Evolutionary conservation across 805 yeast species (phyloP).

Genomic region (Diddensiella santjacobensis): DNA sequence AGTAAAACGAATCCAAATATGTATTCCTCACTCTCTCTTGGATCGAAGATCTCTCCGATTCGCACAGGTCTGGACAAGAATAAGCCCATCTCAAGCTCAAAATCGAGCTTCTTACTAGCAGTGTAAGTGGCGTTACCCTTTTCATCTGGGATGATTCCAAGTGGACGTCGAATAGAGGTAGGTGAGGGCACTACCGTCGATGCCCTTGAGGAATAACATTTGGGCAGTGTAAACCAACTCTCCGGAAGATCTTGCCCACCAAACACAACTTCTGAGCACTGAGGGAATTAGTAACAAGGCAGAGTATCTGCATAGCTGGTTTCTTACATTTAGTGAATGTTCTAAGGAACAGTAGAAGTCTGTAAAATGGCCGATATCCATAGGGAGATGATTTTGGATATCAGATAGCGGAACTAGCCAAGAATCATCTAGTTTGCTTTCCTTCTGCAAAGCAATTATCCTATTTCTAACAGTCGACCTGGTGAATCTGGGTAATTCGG

Average conservation of each 20-base stretch:
- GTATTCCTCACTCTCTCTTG: constrained; percentile 22
- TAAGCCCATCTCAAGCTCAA: constrained; percentile 27
- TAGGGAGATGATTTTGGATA: constrained; percentile 20
- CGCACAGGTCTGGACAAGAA: constrained; percentile 21
- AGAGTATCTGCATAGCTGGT: no score
- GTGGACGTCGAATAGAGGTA: constrained; percentile 23
- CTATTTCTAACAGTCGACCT: not conserved
- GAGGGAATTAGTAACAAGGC: not conserved
- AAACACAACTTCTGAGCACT: not conserved
- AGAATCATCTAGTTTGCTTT: not conserved
- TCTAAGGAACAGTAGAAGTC: constrained; percentile 27
- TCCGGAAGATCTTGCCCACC: constrained; percentile 24
- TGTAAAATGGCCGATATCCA: constrained; percentile 27
- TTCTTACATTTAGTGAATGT: constrained; percentile 28
- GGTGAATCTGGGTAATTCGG: not conserved
- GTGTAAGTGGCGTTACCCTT: constrained; percentile 8
- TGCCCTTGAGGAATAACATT: constrained; percentile 29
- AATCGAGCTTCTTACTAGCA: constrained; percentile 21
- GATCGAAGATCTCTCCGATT: constrained; percentile 20
- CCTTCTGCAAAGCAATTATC: not conserved
- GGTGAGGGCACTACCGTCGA: constrained; percentile 27
- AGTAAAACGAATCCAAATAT: constrained; percentile 27
- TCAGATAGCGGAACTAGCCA: constrained; percentile 8
- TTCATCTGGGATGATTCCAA: constrained; percentile 19
- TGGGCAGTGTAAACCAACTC: constrained; percentile 27